A percentile compares a stretch with the other conserved stretches of the same genome.
phyloP scores from a whole-genome alignment of 805 yeast genomes.

The Saccharomycopsis javanensis region DNA sequence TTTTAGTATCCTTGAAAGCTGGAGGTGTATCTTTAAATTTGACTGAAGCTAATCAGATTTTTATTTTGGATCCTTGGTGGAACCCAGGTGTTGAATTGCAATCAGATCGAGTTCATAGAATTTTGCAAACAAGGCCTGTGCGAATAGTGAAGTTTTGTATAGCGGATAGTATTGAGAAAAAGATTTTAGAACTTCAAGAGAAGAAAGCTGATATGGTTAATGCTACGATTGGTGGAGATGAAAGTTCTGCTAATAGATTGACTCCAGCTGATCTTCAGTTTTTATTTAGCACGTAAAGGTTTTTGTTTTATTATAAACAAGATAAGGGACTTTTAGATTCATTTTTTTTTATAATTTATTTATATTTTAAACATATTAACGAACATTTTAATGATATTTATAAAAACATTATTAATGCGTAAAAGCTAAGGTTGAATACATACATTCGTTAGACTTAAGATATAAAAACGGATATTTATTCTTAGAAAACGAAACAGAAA shows the following conservation, averaged over 20 bases:
- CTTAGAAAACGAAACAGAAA: too few relatives aligned
- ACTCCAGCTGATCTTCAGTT: conserved; percentile 95
- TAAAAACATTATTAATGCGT: too few relatives aligned
- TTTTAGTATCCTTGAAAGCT: conserved; percentile 89
- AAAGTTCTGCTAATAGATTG: conserved; percentile 75
- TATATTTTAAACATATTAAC: too few relatives aligned
- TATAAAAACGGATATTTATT: too few relatives aligned
- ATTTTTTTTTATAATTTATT: too few relatives aligned
- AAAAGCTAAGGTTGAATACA: too few relatives aligned
- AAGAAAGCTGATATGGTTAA: conserved; percentile 97
- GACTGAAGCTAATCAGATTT: conserved; percentile 96
- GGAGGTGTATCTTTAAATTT: conserved; percentile 97
- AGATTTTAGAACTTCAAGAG: conserved; percentile 91
- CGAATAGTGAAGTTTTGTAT: conserved; percentile 86
- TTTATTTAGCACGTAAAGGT: conserved; percentile 66
- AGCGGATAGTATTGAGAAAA: conserved; percentile 93
- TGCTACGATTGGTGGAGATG: conserved; percentile 91
- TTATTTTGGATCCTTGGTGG: conserved; percentile 98
- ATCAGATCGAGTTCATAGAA: conserved; percentile 94
- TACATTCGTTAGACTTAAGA: too few relatives aligned
- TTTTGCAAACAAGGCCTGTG: conserved; percentile 93
- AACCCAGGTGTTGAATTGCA: conserved; percentile 98
- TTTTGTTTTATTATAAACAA: background rate
- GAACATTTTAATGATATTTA: too few relatives aligned
- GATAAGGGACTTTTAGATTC: too few relatives aligned